A percentile compares a stretch with the other conserved stretches of the same genome.
Conservation (phyloP, 140 eudicot species). For the Flaveria floridana region DNA sequence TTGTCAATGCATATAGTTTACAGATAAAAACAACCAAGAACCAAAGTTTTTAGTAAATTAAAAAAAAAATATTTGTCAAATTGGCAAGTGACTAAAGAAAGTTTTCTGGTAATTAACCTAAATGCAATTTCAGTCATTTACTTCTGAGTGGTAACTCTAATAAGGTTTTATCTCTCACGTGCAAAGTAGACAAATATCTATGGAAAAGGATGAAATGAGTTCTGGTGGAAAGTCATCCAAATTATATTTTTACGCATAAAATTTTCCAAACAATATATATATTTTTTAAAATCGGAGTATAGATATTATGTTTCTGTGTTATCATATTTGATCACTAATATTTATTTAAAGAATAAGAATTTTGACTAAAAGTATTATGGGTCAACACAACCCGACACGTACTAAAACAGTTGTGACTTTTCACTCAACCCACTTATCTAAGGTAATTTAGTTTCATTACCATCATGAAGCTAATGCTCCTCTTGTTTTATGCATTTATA, state of each 20-base stretch:
- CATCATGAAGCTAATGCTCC: constrained; percentile 21
- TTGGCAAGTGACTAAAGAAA: background rate
- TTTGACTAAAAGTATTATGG: background rate
- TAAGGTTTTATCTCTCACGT: background rate
- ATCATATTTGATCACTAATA: background rate
- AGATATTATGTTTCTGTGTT: background rate
- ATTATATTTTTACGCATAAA: too few species aligned
- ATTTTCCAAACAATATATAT: too few species aligned
- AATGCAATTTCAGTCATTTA: background rate
- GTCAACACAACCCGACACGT: background rate
- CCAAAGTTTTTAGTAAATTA: background rate
- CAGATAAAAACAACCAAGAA: background rate
- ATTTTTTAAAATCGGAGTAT: too few species aligned
- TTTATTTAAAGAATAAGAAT: background rate
- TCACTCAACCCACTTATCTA: background rate
- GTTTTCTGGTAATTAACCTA: background rate
- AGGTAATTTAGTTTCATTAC: background rate
- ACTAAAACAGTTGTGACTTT: background rate
- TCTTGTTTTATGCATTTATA: constrained; percentile 30
- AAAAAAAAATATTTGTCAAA: background rate
- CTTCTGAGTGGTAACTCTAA: background rate
- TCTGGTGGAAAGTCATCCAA: background rate
- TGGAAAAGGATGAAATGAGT: background rate
- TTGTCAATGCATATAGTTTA: background rate
- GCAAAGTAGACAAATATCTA: background rate